These are phyloP conservation scores for Spongospora subterranea DNA, from an alignment of 208 protist species.

Conservation along the genomic window DNA sequence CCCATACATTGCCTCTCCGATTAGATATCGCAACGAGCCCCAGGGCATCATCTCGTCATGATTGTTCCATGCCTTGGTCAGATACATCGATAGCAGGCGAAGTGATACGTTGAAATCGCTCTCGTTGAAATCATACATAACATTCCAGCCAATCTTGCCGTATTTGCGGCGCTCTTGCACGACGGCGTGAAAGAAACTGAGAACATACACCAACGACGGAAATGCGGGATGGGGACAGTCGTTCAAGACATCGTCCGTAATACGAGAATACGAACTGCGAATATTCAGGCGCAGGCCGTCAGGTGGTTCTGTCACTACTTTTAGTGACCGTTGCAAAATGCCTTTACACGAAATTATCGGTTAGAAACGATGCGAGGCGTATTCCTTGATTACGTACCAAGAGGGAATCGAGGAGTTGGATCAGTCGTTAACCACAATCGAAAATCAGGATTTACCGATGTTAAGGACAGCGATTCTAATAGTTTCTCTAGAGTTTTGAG, in stretches of 20 bases:
- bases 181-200: slow-evolving; percentile 98
- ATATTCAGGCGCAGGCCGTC: slow-evolving; percentile 98
- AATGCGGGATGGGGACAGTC: slow-evolving; percentile 92
- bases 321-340: slow-evolving; percentile 72
- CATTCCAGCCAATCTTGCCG: slow-evolving; percentile 94
- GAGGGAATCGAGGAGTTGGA: slow-evolving; percentile 94
- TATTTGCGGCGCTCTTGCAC: slow-evolving; percentile 90
- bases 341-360: slow-evolving; percentile 21
- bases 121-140: slow-evolving; percentile 99
- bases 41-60: slow-evolving; percentile 92
- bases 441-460: slow-evolving; percentile 92
- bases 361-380: not conserved
- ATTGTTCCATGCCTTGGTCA: slow-evolving; percentile 93
- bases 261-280: slow-evolving; percentile 92
- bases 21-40: slow-evolving; percentile 96
- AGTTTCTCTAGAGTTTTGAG: slow-evolving; percentile 97
- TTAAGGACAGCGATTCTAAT: slow-evolving; percentile 80
- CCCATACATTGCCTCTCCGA: slow-evolving; percentile 99
- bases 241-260: slow-evolving; percentile 81
- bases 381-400: slow-evolving; percentile 83
- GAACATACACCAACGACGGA: slow-evolving; percentile 94
- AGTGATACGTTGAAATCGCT: slow-evolving; percentile 97
- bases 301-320: slow-evolving; percentile 96
- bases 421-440: slow-evolving; percentile 98
- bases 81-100: slow-evolving; percentile 92